Percentiles rank a stretch among this genome's conserved stretches.
Evolutionary conservation across 2,329 filamentous ascomycete species (phyloP).

Genomic region (Pseudohalonectria lignicola): DNA sequence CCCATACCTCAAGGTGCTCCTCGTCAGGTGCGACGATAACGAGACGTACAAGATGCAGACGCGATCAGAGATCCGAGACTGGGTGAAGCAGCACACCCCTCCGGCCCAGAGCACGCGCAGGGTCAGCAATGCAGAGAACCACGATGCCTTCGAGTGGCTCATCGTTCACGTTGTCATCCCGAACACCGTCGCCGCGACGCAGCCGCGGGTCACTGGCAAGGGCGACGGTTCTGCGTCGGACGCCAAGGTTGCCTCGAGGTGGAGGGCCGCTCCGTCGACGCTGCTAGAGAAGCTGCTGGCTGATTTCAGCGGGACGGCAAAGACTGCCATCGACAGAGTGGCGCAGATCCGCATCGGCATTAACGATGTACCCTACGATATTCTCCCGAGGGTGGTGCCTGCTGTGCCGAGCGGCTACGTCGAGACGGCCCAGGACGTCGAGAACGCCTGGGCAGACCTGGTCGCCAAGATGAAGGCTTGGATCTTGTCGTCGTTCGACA

Average conservation of each 20-base stretch:
- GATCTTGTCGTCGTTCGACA: slow-evolving; percentile 83
- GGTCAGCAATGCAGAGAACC: slow-evolving; percentile 68
- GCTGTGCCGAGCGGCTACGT: slow-evolving; percentile 52
- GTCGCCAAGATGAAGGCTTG: slow-evolving; percentile 77
- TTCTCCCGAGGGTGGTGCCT: slow-evolving; percentile 50
- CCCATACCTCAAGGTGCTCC: slow-evolving; percentile 82
- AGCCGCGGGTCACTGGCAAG: slow-evolving; percentile 52
- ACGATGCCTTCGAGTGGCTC: slow-evolving; percentile 94
- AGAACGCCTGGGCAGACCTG: slow-evolving; percentile 74
- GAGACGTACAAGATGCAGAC: slow-evolving; percentile 80
- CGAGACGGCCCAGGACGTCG: slow-evolving; percentile 67
- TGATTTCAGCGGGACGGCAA: slow-evolving; percentile 74
- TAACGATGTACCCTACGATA: slow-evolving; percentile 56
- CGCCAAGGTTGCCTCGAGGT: slow-evolving; percentile 10
- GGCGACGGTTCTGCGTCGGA: slow-evolving; percentile 47
- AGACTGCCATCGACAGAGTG: slow-evolving; percentile 69
- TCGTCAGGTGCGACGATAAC: slow-evolving; percentile 90
- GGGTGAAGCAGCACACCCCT: slow-evolving; percentile 71
- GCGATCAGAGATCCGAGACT: slow-evolving; percentile 72
- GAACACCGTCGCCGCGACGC: slow-evolving; percentile 69
- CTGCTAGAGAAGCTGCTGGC: slow-evolving; percentile 81
- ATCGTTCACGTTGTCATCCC: slow-evolving; percentile 88
- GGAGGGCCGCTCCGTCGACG: slow-evolving; percentile 44
- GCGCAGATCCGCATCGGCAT: slow-evolving; percentile 74
- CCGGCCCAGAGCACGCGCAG: slow-evolving; percentile 45